phyloP scores from a whole-genome alignment of 495 filamentous ascomycete genomes.

The Jackrogersella minutella region DNA sequence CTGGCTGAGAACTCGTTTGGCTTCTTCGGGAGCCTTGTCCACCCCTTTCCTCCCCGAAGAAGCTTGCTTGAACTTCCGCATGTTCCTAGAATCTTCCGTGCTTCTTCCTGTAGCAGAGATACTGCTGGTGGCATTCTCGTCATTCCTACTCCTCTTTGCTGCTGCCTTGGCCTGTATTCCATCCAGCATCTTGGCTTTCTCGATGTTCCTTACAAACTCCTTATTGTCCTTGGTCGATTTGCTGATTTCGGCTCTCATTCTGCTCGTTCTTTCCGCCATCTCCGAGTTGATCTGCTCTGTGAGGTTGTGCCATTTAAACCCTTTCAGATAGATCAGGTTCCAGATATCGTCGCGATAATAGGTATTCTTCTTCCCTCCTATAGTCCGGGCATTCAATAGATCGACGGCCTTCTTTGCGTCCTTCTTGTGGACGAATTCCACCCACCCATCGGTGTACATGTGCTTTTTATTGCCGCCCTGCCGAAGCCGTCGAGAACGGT shows the following conservation, averaged over 20 bases:
- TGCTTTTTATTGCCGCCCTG: constrained; percentile 88
- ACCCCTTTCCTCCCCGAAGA: constrained; percentile 58
- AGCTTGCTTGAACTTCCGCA: constrained; percentile 79
- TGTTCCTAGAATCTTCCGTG: constrained; percentile 40
- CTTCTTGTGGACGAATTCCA: constrained; percentile 79
- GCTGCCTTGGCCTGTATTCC: constrained; percentile 72
- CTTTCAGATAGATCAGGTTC: constrained; percentile 78
- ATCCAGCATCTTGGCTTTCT: constrained; percentile 75
- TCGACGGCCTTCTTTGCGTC: constrained; percentile 87
- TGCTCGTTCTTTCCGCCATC: constrained; percentile 79
- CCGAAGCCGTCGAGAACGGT: constrained; percentile 65
- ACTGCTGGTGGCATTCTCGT: constrained; percentile 23
- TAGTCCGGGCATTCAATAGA: constrained; percentile 78
- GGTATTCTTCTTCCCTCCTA: constrained; percentile 86
- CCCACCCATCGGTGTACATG: constrained; percentile 90
- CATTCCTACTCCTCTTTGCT: constrained; percentile 61
- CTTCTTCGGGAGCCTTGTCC: constrained; percentile 66
- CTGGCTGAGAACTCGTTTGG: constrained; percentile 79
- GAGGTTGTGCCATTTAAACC: constrained; percentile 82
- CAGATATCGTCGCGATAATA: constrained; percentile 95
- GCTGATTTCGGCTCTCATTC: constrained; percentile 81
- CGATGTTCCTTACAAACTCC: constrained; percentile 78
- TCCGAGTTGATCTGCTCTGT: constrained; percentile 79
- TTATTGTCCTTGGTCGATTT: constrained; percentile 83
- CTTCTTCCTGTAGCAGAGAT: constrained; percentile 5